Conservation (phyloP, 352 stramenopile species). For the Halophytophthora polymorphica region DNA sequence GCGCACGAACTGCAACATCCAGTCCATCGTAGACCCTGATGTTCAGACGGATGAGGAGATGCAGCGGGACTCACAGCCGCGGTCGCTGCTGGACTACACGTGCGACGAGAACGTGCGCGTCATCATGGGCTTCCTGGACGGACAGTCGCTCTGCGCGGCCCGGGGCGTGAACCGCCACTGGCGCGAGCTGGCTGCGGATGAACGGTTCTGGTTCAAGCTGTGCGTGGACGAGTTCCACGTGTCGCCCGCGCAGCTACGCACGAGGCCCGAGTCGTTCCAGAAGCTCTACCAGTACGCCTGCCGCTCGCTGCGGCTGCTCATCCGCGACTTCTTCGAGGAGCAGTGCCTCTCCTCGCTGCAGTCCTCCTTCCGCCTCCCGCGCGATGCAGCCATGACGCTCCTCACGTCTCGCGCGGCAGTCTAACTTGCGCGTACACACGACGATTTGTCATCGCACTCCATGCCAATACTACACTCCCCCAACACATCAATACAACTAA, state of each 20-base stretch:
- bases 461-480: too few relatives aligned
- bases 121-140: conserved; percentile 73
- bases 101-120: conserved; percentile 69
- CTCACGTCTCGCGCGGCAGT: conserved; percentile 26
- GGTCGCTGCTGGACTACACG: conserved; percentile 58
- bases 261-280: conserved; percentile 60
- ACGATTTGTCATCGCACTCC: neutral
- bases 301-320: conserved; percentile 63
- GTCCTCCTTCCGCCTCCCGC: conserved; percentile 62
- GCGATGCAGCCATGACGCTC: conserved; percentile 58
- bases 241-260: conserved; percentile 62
- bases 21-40: conserved; percentile 17
- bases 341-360: conserved; percentile 74
- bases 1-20: conserved; percentile 25
- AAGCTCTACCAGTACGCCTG: conserved; percentile 75
- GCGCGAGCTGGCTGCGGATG: conserved; percentile 43
- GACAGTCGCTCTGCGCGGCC: conserved; percentile 50
- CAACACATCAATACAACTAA: neutral
- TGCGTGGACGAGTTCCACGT: conserved; percentile 72
- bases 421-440: conserved; percentile 3
- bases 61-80: conserved; percentile 1
- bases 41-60: conserved; percentile 9
- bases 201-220: conserved; percentile 64
- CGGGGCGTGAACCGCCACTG: conserved; percentile 65
- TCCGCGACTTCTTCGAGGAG: conserved; percentile 80